These are phyloP conservation scores for Pseudonitzschia pungens DNA, from an alignment of 108 stramenopile genomes.

Conservation along the genomic window DNA sequence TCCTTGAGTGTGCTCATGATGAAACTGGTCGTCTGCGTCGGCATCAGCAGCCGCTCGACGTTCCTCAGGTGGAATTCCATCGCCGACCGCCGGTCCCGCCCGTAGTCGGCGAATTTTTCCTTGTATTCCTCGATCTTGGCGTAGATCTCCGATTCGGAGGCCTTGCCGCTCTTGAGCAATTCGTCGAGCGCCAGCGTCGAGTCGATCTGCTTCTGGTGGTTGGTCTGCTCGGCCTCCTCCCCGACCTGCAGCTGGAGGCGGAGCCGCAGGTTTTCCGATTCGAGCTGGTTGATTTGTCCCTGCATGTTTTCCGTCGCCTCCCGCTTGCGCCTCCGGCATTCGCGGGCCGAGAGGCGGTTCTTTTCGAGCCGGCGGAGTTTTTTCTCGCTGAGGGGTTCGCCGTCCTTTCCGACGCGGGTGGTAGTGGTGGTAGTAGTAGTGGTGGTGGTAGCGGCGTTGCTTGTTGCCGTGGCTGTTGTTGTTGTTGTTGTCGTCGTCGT, in stretches of 20 bases:
- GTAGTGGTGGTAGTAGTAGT: background rate
- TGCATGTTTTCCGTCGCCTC: conserved; percentile 82
- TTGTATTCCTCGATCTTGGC: conserved; percentile 82
- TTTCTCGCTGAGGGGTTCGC: conserved; percentile 63
- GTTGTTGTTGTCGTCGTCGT: background rate
- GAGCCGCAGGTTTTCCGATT: conserved; percentile 88
- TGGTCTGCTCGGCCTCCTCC: conserved; percentile 63
- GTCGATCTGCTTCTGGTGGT: conserved; percentile 49
- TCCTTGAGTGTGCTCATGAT: conserved; percentile 61
- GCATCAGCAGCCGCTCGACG: conserved; percentile 72
- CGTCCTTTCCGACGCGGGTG: conserved; percentile 41
- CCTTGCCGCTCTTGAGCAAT: conserved; percentile 67
- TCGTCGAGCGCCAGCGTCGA: conserved; percentile 56
- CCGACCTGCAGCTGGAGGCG: conserved; percentile 84
- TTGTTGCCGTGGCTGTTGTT: conserved; percentile 2
- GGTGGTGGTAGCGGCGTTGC: background rate
- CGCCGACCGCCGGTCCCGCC: conserved; percentile 72
- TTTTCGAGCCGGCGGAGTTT: conserved; percentile 82
- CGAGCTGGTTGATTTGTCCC: conserved; percentile 77
- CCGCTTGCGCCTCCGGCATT: conserved; percentile 80
- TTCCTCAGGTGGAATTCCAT: conserved; percentile 83
- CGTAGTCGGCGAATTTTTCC: conserved; percentile 89
- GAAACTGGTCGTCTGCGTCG: conserved; percentile 77
- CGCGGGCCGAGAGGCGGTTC: conserved; percentile 81
- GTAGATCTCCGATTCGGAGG: conserved; percentile 78